Conservation (phyloP, 768 basidiomycete genomes). For the Zangia roseola region DNA sequence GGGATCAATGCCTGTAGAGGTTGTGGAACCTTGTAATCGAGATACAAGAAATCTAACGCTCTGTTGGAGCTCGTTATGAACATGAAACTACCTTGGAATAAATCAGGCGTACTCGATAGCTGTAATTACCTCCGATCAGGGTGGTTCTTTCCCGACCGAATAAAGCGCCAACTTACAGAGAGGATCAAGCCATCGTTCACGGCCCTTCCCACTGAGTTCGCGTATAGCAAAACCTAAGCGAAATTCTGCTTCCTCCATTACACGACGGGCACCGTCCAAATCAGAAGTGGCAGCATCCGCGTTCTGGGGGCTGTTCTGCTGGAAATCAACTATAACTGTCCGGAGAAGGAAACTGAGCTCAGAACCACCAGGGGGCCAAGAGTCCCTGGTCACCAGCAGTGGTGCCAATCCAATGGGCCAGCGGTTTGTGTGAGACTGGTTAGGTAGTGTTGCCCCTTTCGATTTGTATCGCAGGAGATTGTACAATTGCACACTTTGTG, state of each 20-base stretch:
- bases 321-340: conserved; percentile 82
- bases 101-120: conserved; percentile 21
- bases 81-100: neutral
- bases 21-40: conserved; percentile 88
- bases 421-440: conserved; percentile 20
- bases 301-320: conserved; percentile 38
- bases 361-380: conserved; percentile 86
- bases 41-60: conserved; percentile 86
- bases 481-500: conserved; percentile 27
- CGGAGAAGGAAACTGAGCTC: conserved; percentile 82
- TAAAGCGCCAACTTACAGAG: conserved; percentile 54
- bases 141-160: neutral
- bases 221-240: conserved; percentile 83
- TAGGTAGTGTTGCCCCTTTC: conserved; percentile 18
- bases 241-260: conserved; percentile 64
- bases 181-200: conserved; percentile 80
- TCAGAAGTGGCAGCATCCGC: conserved; percentile 25
- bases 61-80: conserved; percentile 41
- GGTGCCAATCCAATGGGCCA: conserved; percentile 76
- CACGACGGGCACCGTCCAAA: conserved; percentile 34
- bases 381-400: conserved; percentile 66
- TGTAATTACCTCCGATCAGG: conserved; percentile 10
- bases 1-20: conserved; percentile 75
- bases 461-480: conserved; percentile 24
- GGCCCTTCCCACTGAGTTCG: conserved; percentile 63